Percentiles rank a stretch among this genome's conserved stretches.
phyloP scores from a whole-genome alignment of 768 basidiomycete genomes.

The Guyanaporus albipodus region DNA sequence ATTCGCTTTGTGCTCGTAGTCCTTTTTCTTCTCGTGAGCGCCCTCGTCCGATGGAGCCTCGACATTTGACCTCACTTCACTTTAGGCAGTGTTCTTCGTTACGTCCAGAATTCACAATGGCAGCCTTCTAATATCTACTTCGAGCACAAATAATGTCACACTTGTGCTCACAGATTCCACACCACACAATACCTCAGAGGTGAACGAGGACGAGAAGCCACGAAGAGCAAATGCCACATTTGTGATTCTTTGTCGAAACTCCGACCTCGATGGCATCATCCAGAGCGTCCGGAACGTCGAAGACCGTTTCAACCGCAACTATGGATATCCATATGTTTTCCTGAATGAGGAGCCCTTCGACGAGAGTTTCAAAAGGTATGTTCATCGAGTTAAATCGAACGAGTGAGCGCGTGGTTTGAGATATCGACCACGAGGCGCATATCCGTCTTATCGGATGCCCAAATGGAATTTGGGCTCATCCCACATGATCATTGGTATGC shows the following conservation, averaged over 20 bases:
- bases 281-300: slow-evolving; percentile 53
- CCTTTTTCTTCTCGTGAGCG: slow-evolving; percentile 19
- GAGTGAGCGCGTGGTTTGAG: slow-evolving; percentile 11
- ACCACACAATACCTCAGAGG: not conserved
- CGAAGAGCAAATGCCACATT: slow-evolving; percentile 54
- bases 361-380: slow-evolving; percentile 46
- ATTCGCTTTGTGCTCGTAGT: slow-evolving; percentile 19
- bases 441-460: slow-evolving; percentile 38
- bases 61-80: not conserved
- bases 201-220: not conserved
- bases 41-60: no score
- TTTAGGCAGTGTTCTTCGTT: slow-evolving; percentile 18
- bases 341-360: slow-evolving; percentile 60
- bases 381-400: not conserved
- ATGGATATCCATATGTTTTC: slow-evolving; percentile 60
- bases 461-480: slow-evolving; percentile 57
- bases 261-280: slow-evolving; percentile 42
- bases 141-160: not conserved
- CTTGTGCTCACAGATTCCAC: not conserved
- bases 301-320: slow-evolving; percentile 54
- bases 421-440: slow-evolving; percentile 25
- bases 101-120: not conserved
- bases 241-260: slow-evolving; percentile 52
- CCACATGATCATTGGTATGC: slow-evolving; percentile 64
- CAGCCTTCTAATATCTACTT: not conserved